phyloP scores from a whole-genome alignment of 495 filamentous ascomycete genomes.

The Neurospora sp. region DNA sequence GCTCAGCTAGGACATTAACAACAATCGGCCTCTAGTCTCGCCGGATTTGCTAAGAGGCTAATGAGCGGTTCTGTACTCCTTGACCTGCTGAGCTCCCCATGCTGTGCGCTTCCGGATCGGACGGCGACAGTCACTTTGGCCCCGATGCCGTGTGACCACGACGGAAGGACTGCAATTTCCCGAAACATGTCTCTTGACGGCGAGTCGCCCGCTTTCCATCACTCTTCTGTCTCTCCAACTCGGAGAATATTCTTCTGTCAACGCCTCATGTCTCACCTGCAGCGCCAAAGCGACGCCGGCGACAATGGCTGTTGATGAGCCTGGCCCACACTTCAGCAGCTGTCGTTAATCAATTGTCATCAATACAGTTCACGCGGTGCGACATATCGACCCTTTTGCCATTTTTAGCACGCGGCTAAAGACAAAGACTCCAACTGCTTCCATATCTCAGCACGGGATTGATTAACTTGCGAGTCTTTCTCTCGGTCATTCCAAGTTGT shows the following conservation, averaged over 20 bases:
- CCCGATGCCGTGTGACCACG: background rate
- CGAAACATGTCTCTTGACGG: background rate
- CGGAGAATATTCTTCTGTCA: background rate
- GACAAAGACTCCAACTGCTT: background rate
- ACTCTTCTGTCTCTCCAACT: background rate
- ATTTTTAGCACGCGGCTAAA: background rate
- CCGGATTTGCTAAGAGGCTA: background rate
- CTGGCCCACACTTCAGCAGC: background rate
- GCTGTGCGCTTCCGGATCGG: background rate
- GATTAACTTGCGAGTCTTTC: background rate
- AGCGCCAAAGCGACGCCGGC: background rate
- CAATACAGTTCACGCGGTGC: background rate
- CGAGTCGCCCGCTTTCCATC: background rate
- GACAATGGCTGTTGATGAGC: background rate
- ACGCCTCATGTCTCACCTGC: background rate
- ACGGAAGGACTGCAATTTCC: background rate
- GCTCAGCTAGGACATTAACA: background rate
- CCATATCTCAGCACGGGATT: background rate
- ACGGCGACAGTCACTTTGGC: background rate
- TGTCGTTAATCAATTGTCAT: background rate
- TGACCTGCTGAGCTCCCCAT: background rate
- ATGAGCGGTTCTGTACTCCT: background rate
- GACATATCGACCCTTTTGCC: background rate
- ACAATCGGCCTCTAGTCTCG: background rate
- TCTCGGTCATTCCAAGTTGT: background rate